A percentile compares a stretch with the other conserved stretches of the same genome.
Evolutionary conservation across 179 eudicot genomes (phyloP).

Genomic region (Heliamphora pulchella): DNA sequence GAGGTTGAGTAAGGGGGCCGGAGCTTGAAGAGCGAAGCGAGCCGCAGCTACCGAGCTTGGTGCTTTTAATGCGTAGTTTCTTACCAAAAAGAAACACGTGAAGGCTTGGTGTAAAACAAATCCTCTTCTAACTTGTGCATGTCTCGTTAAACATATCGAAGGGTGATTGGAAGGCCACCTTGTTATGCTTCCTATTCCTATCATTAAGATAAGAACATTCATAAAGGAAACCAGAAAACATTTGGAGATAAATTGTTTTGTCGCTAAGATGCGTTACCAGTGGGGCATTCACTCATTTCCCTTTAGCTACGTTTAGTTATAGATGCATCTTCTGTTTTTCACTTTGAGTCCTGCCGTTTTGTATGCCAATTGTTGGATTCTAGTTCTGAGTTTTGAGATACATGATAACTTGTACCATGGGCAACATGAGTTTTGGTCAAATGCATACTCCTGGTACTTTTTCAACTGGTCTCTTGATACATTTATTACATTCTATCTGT

Average conservation of each 20-base stretch:
- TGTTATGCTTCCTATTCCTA: not conserved
- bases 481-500: slow-evolving; percentile 22
- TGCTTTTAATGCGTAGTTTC: not conserved
- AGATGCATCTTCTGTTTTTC: not conserved
- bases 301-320: not conserved
- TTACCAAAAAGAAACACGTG: not conserved
- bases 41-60: not conserved
- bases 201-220: not conserved
- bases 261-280: not conserved
- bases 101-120: not conserved
- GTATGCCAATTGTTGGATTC: not conserved
- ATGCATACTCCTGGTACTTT: not conserved
- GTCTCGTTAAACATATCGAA: not conserved
- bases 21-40: too few relatives aligned
- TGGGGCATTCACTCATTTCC: not conserved
- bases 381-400: not conserved
- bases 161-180: not conserved
- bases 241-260: not conserved
- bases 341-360: not conserved
- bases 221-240: not conserved
- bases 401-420: not conserved
- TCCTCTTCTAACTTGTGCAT: not conserved
- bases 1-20: too few relatives aligned
- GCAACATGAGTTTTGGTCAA: not conserved
- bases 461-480: slow-evolving; percentile 7